Percentiles rank a stretch among this genome's conserved stretches.
Evolutionary conservation across 2,329 filamentous ascomycete species (phyloP).

Genomic region (Apiospora kogelbergensis): DNA sequence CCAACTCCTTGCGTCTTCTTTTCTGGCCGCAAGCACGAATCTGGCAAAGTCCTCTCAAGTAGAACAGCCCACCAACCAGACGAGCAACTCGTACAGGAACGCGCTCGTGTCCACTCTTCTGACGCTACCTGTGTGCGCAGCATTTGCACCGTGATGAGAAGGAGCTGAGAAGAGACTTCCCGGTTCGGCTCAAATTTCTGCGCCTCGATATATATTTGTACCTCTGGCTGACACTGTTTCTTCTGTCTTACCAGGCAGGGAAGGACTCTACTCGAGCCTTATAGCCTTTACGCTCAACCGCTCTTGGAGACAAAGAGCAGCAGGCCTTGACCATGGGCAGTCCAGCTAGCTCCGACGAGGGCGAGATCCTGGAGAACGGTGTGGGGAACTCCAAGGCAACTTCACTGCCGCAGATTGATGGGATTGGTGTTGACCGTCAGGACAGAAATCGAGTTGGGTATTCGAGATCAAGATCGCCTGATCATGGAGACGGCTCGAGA

Average conservation of each 20-base stretch:
- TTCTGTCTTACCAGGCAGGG: constrained; percentile 24
- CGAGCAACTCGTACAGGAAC: background rate
- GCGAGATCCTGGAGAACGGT: constrained; percentile 79
- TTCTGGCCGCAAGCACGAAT: background rate
- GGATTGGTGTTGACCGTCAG: constrained; percentile 88
- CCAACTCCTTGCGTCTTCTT: background rate
- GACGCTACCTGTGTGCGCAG: constrained; percentile 5
- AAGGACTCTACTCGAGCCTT: constrained; percentile 14
- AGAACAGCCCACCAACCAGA: background rate
- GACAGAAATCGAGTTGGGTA: constrained; percentile 72
- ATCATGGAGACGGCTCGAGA: constrained; percentile 36
- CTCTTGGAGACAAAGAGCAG: constrained; percentile 5
- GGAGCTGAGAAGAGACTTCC: constrained; percentile 30
- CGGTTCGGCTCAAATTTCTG: constrained; percentile 36
- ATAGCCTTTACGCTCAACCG: constrained; percentile 17
- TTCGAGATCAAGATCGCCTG: constrained; percentile 56
- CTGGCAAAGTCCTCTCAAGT: background rate
- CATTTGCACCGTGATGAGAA: constrained; percentile 26
- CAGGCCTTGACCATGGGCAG: constrained; percentile 27
- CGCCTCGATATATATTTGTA: constrained; percentile 23
- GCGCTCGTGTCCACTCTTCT: constrained; percentile 9
- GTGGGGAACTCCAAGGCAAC: constrained; percentile 75
- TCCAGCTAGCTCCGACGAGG: constrained; percentile 73
- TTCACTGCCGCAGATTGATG: constrained; percentile 74
- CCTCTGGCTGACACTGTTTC: constrained; percentile 28